Base-by-base conservation (phyloP, 202 grass and related monocot genomes). In the Setaria italica region DNA sequence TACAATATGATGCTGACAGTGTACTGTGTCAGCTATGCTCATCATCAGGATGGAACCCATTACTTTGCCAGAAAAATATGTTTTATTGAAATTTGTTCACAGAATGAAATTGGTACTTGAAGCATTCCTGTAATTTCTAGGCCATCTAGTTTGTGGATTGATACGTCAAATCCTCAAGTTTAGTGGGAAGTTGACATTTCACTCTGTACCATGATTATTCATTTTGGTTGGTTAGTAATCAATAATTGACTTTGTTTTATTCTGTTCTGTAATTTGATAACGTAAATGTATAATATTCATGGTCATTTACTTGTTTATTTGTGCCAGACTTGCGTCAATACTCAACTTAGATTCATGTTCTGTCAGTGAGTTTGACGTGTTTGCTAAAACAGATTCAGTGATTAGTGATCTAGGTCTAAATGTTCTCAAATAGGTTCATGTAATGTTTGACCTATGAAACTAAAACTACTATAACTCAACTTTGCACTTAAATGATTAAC, bases 151-250 rank as follows among this genome's bases (percentile, higher is more conserved):
- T 77, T 57, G 33, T 57, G 20, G 73, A 51, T 48, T 62, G 55
- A 58, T 62, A 62, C 5, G 39, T 41, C 39, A 41, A 41, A 5
- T 72, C 25, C 53, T 42, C 8, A 35, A 47, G 8, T 59, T 62
- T 62, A 25, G 1, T 1, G 20, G 47, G 53, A 25, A 56, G 63
- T 69, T 81, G 7, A 67, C 21, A 29, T 67, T 54, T 49, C 11
- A 41, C 5, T 41, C n/a, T 30, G 9, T 32, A 50, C 14, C 46
- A 12, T 66, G 32, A 75, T 65, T 53, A 30, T 62, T 35, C 11
- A 53, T 75, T 83, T 84, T 81, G 39, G 66, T 41, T 63, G 17
- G 39, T 54, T 83, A 49, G 46, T 53, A 65, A 74, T 21, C 2
- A 59, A 51, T 54, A 74, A 64, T 73, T 33, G 49, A n/a, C 11